A percentile compares a stretch with the other conserved stretches of the same genome.
Evolutionary conservation across 306 rosid genomes (phyloP).

Genomic region (Arachis hypogaea): DNA sequence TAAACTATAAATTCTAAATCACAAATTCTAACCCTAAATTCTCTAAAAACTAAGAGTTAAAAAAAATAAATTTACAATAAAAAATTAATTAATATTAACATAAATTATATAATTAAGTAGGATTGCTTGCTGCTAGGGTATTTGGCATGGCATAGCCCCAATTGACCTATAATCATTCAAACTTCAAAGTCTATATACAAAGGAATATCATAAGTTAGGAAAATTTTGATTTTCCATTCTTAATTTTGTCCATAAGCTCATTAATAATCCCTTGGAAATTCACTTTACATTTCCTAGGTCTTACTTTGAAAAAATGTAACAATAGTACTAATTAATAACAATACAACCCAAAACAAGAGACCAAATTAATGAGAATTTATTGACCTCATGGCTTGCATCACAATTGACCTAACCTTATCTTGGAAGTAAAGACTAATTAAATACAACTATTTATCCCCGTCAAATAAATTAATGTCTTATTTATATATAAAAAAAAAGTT

Average conservation of each 20-base stretch:
- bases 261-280: conserved; percentile 23
- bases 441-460: too few species aligned
- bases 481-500: too few species aligned
- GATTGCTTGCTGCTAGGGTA: not conserved
- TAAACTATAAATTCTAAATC: too few species aligned
- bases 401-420: conserved; percentile 12
- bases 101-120: not conserved
- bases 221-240: not conserved
- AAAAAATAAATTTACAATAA: too few species aligned
- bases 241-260: conserved; percentile 28
- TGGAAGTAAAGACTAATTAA: not conserved
- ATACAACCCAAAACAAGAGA: too few species aligned
- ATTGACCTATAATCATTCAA: conserved; percentile 26
- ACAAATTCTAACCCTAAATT: too few species aligned
- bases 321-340: not conserved
- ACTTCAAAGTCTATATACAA: conserved; percentile 33
- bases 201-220: conserved; percentile 10
- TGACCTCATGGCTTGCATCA: conserved; percentile 10
- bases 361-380: not conserved
- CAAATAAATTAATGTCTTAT: too few species aligned
- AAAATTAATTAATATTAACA: not conserved
- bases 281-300: conserved; percentile 26
- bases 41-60: too few species aligned
- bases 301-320: conserved; percentile 20
- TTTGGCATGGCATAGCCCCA: conserved; percentile 31